phyloP scores from a whole-genome alignment of 2,329 filamentous ascomycete species.

The Penicillium hesseltinei region DNA sequence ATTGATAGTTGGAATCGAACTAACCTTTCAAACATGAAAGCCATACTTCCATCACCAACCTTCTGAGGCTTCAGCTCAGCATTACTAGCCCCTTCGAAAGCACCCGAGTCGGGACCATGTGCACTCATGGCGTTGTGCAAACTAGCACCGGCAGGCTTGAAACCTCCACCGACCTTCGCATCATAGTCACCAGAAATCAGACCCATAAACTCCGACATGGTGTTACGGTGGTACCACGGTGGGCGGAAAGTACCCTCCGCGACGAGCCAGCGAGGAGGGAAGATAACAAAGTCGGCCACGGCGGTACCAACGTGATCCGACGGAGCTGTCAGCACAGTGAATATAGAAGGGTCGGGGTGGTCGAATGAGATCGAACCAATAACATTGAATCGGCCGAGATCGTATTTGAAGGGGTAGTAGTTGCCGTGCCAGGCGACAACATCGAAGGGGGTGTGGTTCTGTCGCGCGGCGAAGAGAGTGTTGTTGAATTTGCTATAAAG shows the following conservation, averaged over 20 bases:
- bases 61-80: conserved; percentile 56
- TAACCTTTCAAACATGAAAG: conserved; percentile 63
- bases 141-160: conserved; percentile 60
- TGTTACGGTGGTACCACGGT: conserved; percentile 65
- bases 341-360: conserved; percentile 76
- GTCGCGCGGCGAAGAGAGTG: conserved; percentile 62
- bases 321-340: conserved; percentile 63
- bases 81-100: conserved; percentile 56
- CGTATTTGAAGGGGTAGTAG: conserved; percentile 80
- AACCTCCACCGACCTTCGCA: conserved; percentile 57
- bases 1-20: not conserved
- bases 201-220: conserved; percentile 66
- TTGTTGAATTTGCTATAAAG: conserved; percentile 67
- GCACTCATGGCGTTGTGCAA: conserved; percentile 72
- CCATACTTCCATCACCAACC: conserved; percentile 60
- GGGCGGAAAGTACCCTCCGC: conserved; percentile 60
- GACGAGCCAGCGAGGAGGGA: conserved; percentile 64
- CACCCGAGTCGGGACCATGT: conserved; percentile 59
- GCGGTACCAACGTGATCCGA: conserved; percentile 60
- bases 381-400: conserved; percentile 72
- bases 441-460: conserved; percentile 73
- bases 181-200: conserved; percentile 62
- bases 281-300: conserved; percentile 64
- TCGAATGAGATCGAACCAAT: conserved; percentile 72
- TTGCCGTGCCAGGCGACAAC: conserved; percentile 79